phyloP scores from a whole-genome alignment of 2,329 filamentous ascomycete genomes.

The Cordyceps militaris region DNA sequence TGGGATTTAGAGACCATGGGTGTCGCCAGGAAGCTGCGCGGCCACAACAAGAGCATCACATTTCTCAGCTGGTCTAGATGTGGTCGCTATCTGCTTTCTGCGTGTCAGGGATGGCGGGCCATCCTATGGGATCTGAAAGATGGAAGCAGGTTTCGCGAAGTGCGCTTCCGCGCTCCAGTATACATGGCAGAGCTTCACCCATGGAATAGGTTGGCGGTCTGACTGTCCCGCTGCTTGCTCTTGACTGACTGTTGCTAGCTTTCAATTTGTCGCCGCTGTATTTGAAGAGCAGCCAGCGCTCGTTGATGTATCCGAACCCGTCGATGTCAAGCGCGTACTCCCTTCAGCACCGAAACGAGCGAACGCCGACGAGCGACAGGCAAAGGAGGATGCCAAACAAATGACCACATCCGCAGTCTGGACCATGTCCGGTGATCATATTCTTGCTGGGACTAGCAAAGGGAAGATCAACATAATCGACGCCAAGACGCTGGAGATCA shows the following conservation, averaged over 20 bases:
- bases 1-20: conserved; percentile 98
- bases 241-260: conserved; percentile 41
- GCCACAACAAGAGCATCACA: conserved; percentile 89
- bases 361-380: conserved; percentile 73
- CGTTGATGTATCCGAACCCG: conserved; percentile 66
- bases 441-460: conserved; percentile 89
- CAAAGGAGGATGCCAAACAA: conserved; percentile 87
- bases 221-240: neutral
- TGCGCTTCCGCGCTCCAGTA: conserved; percentile 86
- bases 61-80: conserved; percentile 92
- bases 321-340: conserved; percentile 67
- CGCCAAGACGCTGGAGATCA: conserved; percentile 68
- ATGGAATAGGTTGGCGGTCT: conserved; percentile 61
- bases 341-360: conserved; percentile 76
- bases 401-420: conserved; percentile 91
- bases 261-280: conserved; percentile 81
- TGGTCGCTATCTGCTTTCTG: conserved; percentile 83
- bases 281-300: conserved; percentile 90
- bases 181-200: conserved; percentile 96
- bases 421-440: conserved; percentile 76
- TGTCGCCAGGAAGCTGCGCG: conserved; percentile 85
- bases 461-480: conserved; percentile 96
- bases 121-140: conserved; percentile 85
- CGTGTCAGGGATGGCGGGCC: conserved; percentile 93
- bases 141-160: conserved; percentile 66